Evolutionary conservation across 2,329 filamentous ascomycete genomes (phyloP), one percentile per base, ranked within the genome.

Genomic region (Diaporthe caulivora): DNA sequence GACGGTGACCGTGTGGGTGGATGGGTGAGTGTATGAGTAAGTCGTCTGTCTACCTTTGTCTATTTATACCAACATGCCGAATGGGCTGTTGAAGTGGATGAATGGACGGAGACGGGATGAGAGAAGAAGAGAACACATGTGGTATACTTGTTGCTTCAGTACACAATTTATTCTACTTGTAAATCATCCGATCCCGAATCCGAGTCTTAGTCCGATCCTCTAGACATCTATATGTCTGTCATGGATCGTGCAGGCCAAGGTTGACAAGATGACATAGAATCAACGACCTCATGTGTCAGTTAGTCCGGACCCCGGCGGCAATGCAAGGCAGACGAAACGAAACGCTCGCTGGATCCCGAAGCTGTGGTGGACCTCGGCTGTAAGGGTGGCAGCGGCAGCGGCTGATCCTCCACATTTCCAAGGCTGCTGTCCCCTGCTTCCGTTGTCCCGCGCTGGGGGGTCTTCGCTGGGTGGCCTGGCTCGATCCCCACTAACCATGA

Each of bases 401-500:
- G 71, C 54, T 69, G 60, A 72, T 69, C 53, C 62, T 68, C 71
- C 62, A 67, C 58, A 68, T 49, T 40, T 40, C 62, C 62, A 53
- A 40, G 29, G 47, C 31, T 29, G 26, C 34, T 40, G 60, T 44
- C 47, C 58, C 68, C 42, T 68, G 71, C 42, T 62, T 68, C 71
- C 72, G 67, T 60, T 71, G 37, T 53, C 51, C 64, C 64, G 70
- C 62, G 64, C 42, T 40, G 37, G 37, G 34, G 34, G 34, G 34
- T 34, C 9, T 34, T 34, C 5, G 5, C 9, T 5, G 49, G 18
- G 2, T 24, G 21, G 9, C 47, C n/a, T 54, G 40, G 26, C 15
- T 60, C 3, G 47, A 60, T 44, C 49, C 68, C 68, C 73, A 74
- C 73, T 74, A 68, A 55, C 17, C 51, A 70, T 69, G 62, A 74